phyloP scores from a whole-genome alignment of 495 filamentous ascomycete genomes.

The Penicillium waksmanii region DNA sequence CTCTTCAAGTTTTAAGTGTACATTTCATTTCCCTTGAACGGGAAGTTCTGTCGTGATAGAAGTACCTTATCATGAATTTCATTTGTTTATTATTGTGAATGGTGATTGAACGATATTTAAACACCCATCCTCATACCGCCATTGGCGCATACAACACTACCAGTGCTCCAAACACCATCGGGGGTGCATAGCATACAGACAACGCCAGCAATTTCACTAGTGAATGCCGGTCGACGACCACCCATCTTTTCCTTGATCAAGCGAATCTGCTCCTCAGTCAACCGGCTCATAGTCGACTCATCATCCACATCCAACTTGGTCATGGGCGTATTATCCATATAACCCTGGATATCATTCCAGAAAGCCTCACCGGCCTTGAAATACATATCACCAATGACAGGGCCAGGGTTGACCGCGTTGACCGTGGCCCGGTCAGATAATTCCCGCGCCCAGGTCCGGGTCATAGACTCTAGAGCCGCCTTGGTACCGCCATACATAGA shows the following conservation, averaged over 20 bases:
- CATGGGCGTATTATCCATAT: conserved; percentile 71
- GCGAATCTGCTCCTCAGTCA: conserved; percentile 64
- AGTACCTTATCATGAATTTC: neutral
- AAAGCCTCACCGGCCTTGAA: conserved; percentile 56
- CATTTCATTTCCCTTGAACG: neutral
- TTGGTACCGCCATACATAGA: conserved; percentile 88
- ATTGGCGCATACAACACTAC: conserved; percentile 85
- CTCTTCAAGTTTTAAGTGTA: too few relatives aligned
- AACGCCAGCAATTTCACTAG: conserved; percentile 78
- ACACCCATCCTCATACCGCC: conserved; percentile 65
- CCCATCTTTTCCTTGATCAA: conserved; percentile 65
- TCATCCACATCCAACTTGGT: conserved; percentile 45
- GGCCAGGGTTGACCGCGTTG: conserved; percentile 88
- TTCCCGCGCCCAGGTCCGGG: conserved; percentile 84
- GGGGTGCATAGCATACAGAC: conserved; percentile 80
- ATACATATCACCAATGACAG: conserved; percentile 82
- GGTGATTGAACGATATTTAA: neutral
- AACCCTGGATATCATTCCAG: conserved; percentile 58
- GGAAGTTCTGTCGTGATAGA: neutral
- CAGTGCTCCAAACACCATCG: conserved; percentile 81
- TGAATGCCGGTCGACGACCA: conserved; percentile 68
- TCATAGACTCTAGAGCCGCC: conserved; percentile 90
- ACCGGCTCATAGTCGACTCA: conserved; percentile 47
- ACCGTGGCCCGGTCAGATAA: conserved; percentile 77
- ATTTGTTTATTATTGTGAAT: neutral